Evolutionary conservation across 2,329 filamentous ascomycete species (phyloP), one percentile per base, ranked within the genome.

Genomic region (Nothopassalora personata): DNA sequence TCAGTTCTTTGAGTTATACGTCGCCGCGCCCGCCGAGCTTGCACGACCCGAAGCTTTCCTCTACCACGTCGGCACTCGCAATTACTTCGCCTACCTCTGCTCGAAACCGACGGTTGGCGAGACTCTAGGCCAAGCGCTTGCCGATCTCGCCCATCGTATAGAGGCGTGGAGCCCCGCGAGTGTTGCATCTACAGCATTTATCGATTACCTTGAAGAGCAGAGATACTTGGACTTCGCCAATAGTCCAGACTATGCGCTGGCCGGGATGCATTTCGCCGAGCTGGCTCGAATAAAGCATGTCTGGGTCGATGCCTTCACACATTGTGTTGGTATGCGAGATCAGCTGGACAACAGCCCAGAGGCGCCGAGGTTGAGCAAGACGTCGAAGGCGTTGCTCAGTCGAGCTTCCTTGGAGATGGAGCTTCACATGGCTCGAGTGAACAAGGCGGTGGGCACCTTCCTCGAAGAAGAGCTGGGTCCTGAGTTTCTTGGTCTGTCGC

Each of bases 301-400:
- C 11, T 93, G 90, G 78, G 80, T 86, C 10, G 82, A 89, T 67
- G 86, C 89, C 0, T 91, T 92, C 72, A 81, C 83, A 13, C 90
- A 94, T 68, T 91, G 89, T 68, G 86, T 88, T 36, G 90, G 89
- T 47, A 91, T 93, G 89, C 83, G 82, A 60, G 83, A 88, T 19
- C 76, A 77, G 28, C 62, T 92, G 5, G 76, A 79, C 45, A 68
- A 74, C 5, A 83, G 81, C 64, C 71, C 80, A 1, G 88, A 89
- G 62, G 89, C 85, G 61, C 76, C 81, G 71, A 86, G 87, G 75
- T 66, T 82, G 74, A 54, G 54, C 28, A 28, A 60, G 5, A 56
- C 79, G 1, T 86, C 87, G 1, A 84, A 84, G 61, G 82, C 83
- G n/a, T 78, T 90, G 6, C 83, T 93, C 31, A 83, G 81, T 15